These are phyloP conservation scores for Calocera viscosa DNA, from an alignment of 768 basidiomycete species.

Conservation along the genomic window DNA sequence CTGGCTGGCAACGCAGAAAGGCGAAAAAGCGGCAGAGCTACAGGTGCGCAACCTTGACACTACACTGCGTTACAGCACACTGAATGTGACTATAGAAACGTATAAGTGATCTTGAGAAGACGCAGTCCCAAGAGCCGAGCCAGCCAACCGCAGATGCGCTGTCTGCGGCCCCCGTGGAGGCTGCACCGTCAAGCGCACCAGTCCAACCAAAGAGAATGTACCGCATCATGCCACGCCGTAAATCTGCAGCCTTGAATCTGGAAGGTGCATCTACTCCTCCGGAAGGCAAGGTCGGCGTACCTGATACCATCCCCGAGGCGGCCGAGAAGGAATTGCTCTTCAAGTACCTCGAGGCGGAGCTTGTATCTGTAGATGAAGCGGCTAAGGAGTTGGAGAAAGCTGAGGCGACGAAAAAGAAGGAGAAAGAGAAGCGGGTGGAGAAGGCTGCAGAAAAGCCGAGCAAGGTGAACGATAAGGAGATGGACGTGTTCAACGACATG, in stretches of 20 bases:
- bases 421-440: no score
- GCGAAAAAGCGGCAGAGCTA: background rate
- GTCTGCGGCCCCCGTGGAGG: background rate
- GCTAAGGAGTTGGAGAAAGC: background rate
- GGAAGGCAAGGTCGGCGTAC: background rate
- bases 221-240: background rate
- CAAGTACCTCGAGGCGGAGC: background rate
- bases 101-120: background rate
- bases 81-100: background rate
- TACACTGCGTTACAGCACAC: background rate
- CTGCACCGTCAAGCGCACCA: background rate
- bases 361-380: background rate
- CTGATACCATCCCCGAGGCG: background rate
- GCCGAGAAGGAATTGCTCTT: background rate
- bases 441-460: background rate
- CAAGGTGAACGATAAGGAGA: background rate
- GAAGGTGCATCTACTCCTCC: background rate
- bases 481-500: conserved; percentile 3
- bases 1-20: background rate
- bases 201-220: background rate
- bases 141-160: background rate
- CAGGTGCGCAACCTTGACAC: background rate
- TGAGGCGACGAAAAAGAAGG: background rate
- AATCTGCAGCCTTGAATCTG: background rate
- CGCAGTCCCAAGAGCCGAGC: background rate